Evolutionary conservation across 2,329 filamentous ascomycete genomes (phyloP).

Genomic region (Periconia digitata): DNA sequence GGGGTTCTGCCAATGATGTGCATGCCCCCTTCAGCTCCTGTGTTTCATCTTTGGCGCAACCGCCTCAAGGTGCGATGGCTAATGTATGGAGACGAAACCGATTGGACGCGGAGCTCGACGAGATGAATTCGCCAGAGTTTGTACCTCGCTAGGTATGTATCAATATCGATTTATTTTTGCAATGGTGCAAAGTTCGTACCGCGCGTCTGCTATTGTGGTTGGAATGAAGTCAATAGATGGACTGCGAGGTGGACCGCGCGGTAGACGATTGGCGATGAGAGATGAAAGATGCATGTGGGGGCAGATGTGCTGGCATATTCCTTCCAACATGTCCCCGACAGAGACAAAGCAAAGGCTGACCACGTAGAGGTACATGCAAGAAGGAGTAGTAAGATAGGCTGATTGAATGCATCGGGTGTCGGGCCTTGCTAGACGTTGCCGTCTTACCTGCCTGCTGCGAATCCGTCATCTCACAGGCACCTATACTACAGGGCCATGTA

Average conservation of each 20-base stretch:
- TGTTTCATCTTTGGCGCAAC: conserved; percentile 18
- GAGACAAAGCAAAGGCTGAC: too few species aligned
- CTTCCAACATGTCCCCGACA: too few species aligned
- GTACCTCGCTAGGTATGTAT: background rate
- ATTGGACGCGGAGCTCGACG: conserved; percentile 7
- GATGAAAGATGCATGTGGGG: too few species aligned
- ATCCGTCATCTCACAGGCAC: background rate
- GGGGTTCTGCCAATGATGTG: background rate
- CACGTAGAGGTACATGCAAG: conserved; percentile 2
- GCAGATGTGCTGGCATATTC: too few species aligned
- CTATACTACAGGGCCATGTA: background rate
- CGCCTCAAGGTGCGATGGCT: conserved; percentile 6
- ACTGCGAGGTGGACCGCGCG: too few species aligned
- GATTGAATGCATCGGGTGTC: background rate
- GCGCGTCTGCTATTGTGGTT: conserved; percentile 13
- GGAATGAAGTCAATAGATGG: too few species aligned
- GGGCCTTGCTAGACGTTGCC: background rate
- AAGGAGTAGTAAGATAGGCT: background rate
- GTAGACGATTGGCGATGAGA: too few species aligned
- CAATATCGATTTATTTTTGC: background rate
- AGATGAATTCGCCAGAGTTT: background rate
- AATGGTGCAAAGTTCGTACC: conserved; percentile 1
- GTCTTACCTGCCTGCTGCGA: too few species aligned
- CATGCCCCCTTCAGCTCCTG: background rate
- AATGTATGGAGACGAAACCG: conserved; percentile 4